A percentile compares a stretch with the other conserved stretches of the same genome.
These are phyloP conservation scores for Xanthoconium purpureum DNA, from an alignment of 768 basidiomycete species.

Conservation along the genomic window DNA sequence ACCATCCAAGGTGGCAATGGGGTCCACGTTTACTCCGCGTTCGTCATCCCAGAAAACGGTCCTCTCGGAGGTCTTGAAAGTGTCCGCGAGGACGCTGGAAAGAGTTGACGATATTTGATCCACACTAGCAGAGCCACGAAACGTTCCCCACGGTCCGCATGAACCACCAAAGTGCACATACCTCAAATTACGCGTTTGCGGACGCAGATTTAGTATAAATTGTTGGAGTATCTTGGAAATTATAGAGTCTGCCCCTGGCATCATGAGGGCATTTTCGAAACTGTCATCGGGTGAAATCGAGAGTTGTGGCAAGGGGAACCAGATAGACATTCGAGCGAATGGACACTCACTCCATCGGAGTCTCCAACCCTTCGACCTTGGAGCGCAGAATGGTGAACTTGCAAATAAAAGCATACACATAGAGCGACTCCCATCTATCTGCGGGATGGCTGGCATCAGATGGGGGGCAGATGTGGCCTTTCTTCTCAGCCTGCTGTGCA, in stretches of 20 bases:
- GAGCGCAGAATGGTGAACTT: constrained; percentile 73
- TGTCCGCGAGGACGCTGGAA: constrained; percentile 64
- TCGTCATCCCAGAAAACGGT: constrained; percentile 81
- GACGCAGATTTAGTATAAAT: constrained; percentile 79
- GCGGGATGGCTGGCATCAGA: constrained; percentile 69
- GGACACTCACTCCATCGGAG: constrained; percentile 75
- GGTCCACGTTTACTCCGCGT: constrained; percentile 64
- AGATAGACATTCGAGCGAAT: constrained; percentile 17
- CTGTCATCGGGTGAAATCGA: constrained; percentile 42
- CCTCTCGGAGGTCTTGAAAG: constrained; percentile 68
- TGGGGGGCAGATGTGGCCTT: constrained; percentile 51
- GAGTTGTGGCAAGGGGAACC: constrained; percentile 27
- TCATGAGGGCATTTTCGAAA: constrained; percentile 76
- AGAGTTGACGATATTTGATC: constrained; percentile 82
- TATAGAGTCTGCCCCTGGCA: constrained; percentile 67
- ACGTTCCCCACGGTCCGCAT: constrained; percentile 22
- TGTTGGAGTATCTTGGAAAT: constrained; percentile 69
- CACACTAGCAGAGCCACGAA: constrained; percentile 47
- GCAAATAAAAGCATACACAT: constrained; percentile 82
- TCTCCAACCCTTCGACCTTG: constrained; percentile 76
- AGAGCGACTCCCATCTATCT: constrained; percentile 84
- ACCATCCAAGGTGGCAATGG: constrained; percentile 60
- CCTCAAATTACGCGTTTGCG: constrained; percentile 89
- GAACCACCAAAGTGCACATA: constrained; percentile 40
- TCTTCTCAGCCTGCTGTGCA: constrained; percentile 39